A percentile compares a stretch with the other conserved stretches of the same genome.
These are phyloP conservation scores for Corchorus olitorius DNA, from an alignment of 345 rosid genomes.

Conservation along the genomic window DNA sequence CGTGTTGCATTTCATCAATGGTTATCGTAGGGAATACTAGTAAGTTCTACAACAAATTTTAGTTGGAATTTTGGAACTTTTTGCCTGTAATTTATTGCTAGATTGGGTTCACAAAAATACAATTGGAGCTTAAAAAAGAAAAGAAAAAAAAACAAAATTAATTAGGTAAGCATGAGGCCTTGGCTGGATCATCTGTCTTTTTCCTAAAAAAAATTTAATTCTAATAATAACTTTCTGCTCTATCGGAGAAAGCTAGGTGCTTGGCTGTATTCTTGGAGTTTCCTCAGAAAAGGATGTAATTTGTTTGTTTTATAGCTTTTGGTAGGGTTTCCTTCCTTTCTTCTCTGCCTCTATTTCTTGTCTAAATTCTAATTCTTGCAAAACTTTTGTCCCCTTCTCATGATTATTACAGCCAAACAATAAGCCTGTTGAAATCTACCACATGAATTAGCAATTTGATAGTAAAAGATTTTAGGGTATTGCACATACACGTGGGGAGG, in stretches of 20 bases:
- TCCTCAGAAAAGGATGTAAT: not conserved
- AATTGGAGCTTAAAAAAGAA: not conserved
- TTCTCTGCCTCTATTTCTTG: not conserved
- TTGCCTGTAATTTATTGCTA: not conserved
- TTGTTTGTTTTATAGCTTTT: slow-evolving; percentile 1
- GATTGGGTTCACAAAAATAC: not conserved
- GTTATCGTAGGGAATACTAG: not conserved
- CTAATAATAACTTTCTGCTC: not conserved
- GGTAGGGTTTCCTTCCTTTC: slow-evolving; percentile 5
- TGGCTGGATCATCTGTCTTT: not conserved
- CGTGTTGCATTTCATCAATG: not conserved
- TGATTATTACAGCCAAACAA: slow-evolving; percentile 10
- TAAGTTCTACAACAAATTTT: no score
- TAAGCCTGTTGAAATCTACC: not conserved
- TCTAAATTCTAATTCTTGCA: not conserved
- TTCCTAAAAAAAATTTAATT: not conserved
- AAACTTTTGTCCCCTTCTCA: not conserved
- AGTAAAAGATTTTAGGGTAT: not conserved
- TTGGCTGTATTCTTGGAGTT: not conserved
- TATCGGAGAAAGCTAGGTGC: not conserved
- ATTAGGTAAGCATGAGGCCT: not conserved
- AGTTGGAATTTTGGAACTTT: no score
- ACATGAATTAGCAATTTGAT: not conserved
- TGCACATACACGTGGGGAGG: not conserved
- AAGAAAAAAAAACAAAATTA: not conserved